phyloP scores from a whole-genome alignment of 805 yeast genomes.

The Lipomyces sp. region DNA sequence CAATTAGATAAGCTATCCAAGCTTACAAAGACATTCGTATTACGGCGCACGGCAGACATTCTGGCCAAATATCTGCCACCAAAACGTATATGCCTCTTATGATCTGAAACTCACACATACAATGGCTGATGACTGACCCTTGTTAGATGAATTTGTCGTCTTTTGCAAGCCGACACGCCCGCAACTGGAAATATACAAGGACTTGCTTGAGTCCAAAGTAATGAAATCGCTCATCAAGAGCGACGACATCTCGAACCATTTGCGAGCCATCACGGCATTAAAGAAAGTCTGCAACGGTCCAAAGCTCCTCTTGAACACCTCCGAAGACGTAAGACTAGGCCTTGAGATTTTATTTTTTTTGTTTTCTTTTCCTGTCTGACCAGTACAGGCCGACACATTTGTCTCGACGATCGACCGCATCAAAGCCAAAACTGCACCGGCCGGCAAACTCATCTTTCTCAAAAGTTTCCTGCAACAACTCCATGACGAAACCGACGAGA shows the following conservation, averaged over 20 bases:
- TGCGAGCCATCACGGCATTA: constrained; percentile 72
- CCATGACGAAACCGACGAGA: constrained; percentile 57
- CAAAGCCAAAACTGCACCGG: constrained; percentile 22
- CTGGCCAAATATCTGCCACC: constrained; percentile 65
- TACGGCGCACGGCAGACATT: constrained; percentile 72
- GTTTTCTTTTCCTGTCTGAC: no score
- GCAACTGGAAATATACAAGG: constrained; percentile 62
- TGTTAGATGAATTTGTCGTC: constrained; percentile 63
- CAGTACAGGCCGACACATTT: neutral
- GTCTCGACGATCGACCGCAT: constrained; percentile 19
- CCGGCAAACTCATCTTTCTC: constrained; percentile 72
- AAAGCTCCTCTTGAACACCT: constrained; percentile 50
- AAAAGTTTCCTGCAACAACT: constrained; percentile 61
- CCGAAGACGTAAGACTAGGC: constrained; percentile 9
- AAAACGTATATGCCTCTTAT: constrained; percentile 46
- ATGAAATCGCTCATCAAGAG: constrained; percentile 45
- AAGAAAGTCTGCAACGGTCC: constrained; percentile 88
- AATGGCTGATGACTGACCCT: neutral
- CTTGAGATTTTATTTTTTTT: no score
- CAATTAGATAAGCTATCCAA: constrained; percentile 50
- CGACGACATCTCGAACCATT: constrained; percentile 47
- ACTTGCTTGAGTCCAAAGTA: constrained; percentile 50
- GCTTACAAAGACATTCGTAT: constrained; percentile 66
- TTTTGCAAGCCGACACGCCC: constrained; percentile 74
- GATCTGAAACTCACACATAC: neutral